A percentile compares a stretch with the other conserved stretches of the same genome.
Evolutionary conservation across 2,329 filamentous ascomycete species (phyloP).

Genomic region (Fonsecaea multimorphosa): DNA sequence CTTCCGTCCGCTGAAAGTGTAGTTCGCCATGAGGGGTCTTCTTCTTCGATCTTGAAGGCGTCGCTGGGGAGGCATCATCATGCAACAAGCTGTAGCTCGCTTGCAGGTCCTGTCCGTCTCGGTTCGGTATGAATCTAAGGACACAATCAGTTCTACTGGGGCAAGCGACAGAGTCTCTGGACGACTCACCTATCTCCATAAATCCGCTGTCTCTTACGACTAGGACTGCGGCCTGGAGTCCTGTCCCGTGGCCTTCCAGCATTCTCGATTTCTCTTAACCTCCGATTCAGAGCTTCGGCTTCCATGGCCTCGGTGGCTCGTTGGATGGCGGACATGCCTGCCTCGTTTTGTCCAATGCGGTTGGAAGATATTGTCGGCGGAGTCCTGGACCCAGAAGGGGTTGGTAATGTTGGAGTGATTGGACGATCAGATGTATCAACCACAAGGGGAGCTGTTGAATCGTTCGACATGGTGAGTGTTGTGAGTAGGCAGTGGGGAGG

Average conservation of each 20-base stretch:
- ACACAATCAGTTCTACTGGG: conserved; percentile 20
- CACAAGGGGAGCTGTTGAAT: conserved; percentile 16
- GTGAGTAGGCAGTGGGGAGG: conserved; percentile 18
- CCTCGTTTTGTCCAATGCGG: conserved; percentile 42
- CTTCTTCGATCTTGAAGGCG: conserved; percentile 83
- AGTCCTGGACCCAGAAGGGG: conserved; percentile 66
- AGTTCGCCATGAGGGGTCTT: conserved; percentile 86
- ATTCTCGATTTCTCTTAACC: conserved; percentile 67
- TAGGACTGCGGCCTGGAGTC: conserved; percentile 70
- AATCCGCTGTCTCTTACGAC: conserved; percentile 70
- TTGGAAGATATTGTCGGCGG: conserved; percentile 63
- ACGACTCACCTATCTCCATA: conserved; percentile 66
- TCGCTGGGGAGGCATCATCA: conserved; percentile 91
- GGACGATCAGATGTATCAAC: conserved; percentile 35
- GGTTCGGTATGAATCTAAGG: conserved; percentile 88
- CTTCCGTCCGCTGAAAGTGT: conserved; percentile 88
- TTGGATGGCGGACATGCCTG: conserved; percentile 38
- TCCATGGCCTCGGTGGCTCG: conserved; percentile 62
- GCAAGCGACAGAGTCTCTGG: neutral
- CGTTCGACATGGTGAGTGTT: conserved; percentile 31
- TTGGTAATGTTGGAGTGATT: conserved; percentile 55
- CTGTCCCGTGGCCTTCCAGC: conserved; percentile 64
- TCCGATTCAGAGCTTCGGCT: conserved; percentile 63
- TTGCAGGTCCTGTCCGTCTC: conserved; percentile 89
- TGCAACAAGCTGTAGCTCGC: conserved; percentile 91